Conservation (phyloP, 192 early-diverging fungal genomes). For the Linnemannia schmuckeri region DNA sequence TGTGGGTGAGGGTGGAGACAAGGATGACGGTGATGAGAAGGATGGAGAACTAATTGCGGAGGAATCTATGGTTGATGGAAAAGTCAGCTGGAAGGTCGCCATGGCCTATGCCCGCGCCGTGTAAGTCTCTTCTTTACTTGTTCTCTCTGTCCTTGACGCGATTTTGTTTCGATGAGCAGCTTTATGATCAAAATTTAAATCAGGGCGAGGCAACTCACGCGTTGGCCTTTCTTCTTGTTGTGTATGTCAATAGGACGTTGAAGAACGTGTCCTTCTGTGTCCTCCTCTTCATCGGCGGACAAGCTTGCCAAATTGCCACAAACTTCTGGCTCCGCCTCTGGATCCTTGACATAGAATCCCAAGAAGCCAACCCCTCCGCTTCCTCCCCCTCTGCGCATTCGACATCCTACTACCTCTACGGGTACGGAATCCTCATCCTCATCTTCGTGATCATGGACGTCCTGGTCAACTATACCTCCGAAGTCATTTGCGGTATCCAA, state of each 20-base stretch:
- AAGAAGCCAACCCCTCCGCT: not conserved
- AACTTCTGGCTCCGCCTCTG: conserved; percentile 9
- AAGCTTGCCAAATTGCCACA: conserved; percentile 12
- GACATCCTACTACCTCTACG: conserved; percentile 66
- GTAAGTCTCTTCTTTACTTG: conserved; percentile 66
- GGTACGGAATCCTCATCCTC: conserved; percentile 69
- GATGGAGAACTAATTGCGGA: conserved; percentile 17
- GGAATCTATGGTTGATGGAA: conserved; percentile 62
- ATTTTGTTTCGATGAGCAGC: too few species aligned
- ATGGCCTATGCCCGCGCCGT: conserved; percentile 74
- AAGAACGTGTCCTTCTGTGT: not conserved
- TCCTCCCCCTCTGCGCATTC: conserved; percentile 9
- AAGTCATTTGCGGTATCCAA: conserved; percentile 57
- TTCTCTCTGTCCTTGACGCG: conserved; percentile 64
- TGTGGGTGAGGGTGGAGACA: conserved; percentile 25
- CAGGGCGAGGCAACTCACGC: not conserved
- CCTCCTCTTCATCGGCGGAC: not conserved
- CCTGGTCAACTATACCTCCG: conserved; percentile 3
- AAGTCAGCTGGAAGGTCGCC: conserved; percentile 82
- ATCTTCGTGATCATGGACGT: conserved; percentile 14
- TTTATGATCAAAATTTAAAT: not conserved
- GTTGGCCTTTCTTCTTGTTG: not conserved
- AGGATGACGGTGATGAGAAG: conserved; percentile 23
- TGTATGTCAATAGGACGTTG: not conserved
- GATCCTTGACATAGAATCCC: conserved; percentile 4